Evolutionary conservation across 331 rosid genomes (phyloP).

Genomic region (Quercus tomentella): DNA sequence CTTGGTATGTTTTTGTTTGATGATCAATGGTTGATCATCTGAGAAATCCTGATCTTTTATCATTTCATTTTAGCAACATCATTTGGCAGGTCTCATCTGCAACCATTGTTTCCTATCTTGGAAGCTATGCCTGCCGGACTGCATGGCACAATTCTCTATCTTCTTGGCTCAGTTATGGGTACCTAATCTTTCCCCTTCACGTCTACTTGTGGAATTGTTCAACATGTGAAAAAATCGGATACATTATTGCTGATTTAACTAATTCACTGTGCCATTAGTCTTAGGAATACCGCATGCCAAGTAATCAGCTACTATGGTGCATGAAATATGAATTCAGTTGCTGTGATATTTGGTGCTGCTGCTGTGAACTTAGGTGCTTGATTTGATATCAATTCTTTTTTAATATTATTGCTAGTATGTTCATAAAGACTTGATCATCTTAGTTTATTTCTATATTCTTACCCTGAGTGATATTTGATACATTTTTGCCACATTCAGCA

Average conservation of each 20-base stretch:
- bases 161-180: constrained; percentile 85
- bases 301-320: background rate
- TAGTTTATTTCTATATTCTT: too few species aligned
- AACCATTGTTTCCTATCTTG: constrained; percentile 76
- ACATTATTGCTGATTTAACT: constrained; percentile 10
- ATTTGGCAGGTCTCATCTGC: constrained; percentile 74
- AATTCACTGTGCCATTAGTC: background rate
- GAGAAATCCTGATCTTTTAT: constrained; percentile 23
- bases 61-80: constrained; percentile 70
- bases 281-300: background rate
- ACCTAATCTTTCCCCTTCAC: constrained; percentile 23
- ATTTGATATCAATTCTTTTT: background rate
- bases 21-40: constrained; percentile 12
- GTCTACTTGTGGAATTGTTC: constrained; percentile 8
- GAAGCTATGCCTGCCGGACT: constrained; percentile 62
- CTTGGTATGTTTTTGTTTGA: background rate
- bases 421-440: too few species aligned
- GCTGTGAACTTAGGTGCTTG: background rate
- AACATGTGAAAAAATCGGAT: constrained; percentile 5
- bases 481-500: background rate
- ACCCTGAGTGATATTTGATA: too few species aligned
- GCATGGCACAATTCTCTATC: constrained; percentile 60
- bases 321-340: background rate
- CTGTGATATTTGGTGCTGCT: background rate
- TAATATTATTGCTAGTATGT: too few species aligned